Conservation (phyloP, 1,139 yeast species). For the Meyerozyma elateridarum region DNA sequence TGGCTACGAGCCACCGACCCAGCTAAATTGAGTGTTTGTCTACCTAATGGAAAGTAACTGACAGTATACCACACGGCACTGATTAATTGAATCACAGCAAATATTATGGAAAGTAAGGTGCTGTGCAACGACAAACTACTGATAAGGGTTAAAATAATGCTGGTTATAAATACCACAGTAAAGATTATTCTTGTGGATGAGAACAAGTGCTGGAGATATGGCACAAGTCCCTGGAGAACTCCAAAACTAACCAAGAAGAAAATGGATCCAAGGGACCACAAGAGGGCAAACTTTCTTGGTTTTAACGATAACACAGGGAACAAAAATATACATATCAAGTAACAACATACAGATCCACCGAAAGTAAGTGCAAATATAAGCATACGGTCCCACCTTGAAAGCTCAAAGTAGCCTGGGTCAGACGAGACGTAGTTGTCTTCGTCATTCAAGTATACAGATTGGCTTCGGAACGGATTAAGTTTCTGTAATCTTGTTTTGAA, state of each 20-base stretch:
- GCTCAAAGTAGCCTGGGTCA: conserved; percentile 43
- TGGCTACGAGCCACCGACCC: conserved; percentile 52
- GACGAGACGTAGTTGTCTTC: conserved; percentile 43
- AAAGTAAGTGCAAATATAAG: conserved; percentile 52
- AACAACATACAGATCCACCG: conserved; percentile 51
- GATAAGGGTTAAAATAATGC: conserved; percentile 47
- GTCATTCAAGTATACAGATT: conserved; percentile 36
- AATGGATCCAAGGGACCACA: conserved; percentile 60
- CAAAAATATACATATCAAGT: conserved; percentile 48
- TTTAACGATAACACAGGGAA: conserved; percentile 53
- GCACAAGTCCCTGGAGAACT: conserved; percentile 48
- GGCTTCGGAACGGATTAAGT: conserved; percentile 38
- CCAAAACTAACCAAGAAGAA: conserved; percentile 56
- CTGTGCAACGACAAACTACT: conserved; percentile 44
- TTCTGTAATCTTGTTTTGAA: conserved; percentile 28
- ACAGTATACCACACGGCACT: conserved; percentile 55
- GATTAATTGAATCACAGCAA: conserved; percentile 47
- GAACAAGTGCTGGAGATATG: conserved; percentile 45
- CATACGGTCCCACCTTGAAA: conserved; percentile 58
- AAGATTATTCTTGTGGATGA: conserved; percentile 49
- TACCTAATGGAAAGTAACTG: conserved; percentile 61
- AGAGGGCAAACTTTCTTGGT: conserved; percentile 55
- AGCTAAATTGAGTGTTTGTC: conserved; percentile 50
- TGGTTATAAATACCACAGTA: conserved; percentile 43
- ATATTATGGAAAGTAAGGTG: conserved; percentile 44